Conservation (phyloP, 768 basidiomycete species). For the Russula lepida region DNA sequence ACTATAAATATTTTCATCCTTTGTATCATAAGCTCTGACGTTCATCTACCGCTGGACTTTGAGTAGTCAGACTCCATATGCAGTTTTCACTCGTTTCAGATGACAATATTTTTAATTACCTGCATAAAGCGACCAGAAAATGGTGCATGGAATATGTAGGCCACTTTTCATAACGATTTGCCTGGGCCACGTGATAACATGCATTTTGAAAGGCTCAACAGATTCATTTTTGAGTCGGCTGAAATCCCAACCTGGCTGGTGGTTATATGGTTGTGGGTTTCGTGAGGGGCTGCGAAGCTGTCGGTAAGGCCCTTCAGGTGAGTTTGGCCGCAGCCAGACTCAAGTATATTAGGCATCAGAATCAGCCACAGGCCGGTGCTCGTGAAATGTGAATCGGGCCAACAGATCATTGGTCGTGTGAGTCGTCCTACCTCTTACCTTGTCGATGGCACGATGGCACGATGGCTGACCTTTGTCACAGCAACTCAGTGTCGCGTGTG, state of each 20-base stretch:
- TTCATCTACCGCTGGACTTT: too few relatives aligned
- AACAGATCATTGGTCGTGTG: conserved; percentile 37
- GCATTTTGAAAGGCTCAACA: conserved; percentile 47
- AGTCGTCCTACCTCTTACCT: background rate
- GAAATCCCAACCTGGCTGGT: conserved; percentile 52
- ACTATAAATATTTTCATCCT: too few relatives aligned
- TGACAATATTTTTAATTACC: background rate
- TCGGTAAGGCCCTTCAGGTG: conserved; percentile 40
- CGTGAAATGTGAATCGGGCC: conserved; percentile 47
- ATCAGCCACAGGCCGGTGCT: conserved; percentile 38
- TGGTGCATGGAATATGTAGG: conserved; percentile 73
- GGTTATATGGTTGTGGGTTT: conserved; percentile 50
- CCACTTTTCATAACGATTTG: background rate
- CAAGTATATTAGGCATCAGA: conserved; percentile 44
- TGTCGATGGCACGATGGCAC: too few relatives aligned
- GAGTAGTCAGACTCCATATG: conserved; percentile 50
- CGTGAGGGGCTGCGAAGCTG: conserved; percentile 38
- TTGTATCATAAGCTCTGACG: too few relatives aligned
- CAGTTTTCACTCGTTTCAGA: conserved; percentile 3
- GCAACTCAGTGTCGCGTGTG: conserved; percentile 46
- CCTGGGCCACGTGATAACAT: background rate
- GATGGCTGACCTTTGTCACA: conserved; percentile 20
- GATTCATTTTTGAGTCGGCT: conserved; percentile 52
- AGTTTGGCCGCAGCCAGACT: background rate
- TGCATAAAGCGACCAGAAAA: conserved; percentile 44